Base-by-base conservation (phyloP, 768 basidiomycete species). In the Mycena chlorophos region DNA sequence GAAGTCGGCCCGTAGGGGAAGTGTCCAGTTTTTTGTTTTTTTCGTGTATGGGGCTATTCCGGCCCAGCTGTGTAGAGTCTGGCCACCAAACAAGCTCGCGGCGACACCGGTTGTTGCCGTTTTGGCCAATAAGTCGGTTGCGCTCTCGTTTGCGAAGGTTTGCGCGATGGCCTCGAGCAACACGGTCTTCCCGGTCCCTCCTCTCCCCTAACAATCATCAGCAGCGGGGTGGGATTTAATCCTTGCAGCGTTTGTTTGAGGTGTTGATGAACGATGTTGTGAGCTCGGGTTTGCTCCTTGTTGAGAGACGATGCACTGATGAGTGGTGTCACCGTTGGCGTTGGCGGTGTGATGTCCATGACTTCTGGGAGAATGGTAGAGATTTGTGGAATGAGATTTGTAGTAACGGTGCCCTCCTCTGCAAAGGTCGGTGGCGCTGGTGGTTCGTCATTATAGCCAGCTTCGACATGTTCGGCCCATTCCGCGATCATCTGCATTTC, bases 141-240 rank as follows among this genome's bases (percentile, higher is more conserved):
- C 42, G 0, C 60, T 57, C 12, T 43, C 40, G 2, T 17, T 13
- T 2, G 20, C 42, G 40, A 81, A 80, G 1, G 65, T 58, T 2
- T 74, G 59, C 0, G 73, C 73, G 0, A 80, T 65, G 0, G 69
- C 68, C 25, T 73, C 56, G 17, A 80, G 78, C 0, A 77, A 49
- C 4, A 60, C 65, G 0, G 76, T 75, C 54, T 81, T 81, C 0
- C 80, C 77, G 0, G 73, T 75, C 0, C 79, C 78, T 0, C 78
- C 51, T 74, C 67, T 1, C 79, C 79, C 0, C 66, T 57, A 0
- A 79, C 54, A 0, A 72, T 27, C 76, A 79, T 77, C 0, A 66
- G 56, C 2, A 81, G 62, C 39, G 70, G 75, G 5, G 42, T 26
- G 14, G 56, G 64, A 1, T 55, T 22, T n/a, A 52, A 8, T 16